Evolutionary conservation across 495 filamentous ascomycete species (phyloP).

Genomic region (Mytilinidion resinicola): DNA sequence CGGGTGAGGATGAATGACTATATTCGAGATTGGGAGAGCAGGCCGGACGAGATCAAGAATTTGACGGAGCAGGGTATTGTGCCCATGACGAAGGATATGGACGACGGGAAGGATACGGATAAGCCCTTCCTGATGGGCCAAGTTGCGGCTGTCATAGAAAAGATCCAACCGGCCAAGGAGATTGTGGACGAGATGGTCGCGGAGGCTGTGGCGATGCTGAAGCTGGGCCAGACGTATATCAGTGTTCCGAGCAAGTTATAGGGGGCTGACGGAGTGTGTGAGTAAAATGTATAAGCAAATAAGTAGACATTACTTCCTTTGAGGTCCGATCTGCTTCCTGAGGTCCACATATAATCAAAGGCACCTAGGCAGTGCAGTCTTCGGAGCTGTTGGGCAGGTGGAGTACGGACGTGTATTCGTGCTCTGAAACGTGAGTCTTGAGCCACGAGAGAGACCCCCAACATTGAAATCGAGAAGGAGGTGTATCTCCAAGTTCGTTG

Average conservation of each 20-base stretch:
- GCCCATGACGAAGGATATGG: constrained; percentile 72
- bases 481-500: no score
- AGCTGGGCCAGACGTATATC: constrained; percentile 46
- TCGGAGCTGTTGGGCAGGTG: no score
- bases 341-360: no score
- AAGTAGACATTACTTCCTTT: background rate
- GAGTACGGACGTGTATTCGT: no score
- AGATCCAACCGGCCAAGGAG: constrained; percentile 69
- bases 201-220: constrained; percentile 66
- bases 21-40: constrained; percentile 66
- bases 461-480: no score
- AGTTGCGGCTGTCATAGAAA: constrained; percentile 67
- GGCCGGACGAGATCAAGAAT: constrained; percentile 62
- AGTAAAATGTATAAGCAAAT: background rate
- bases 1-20: constrained; percentile 77
- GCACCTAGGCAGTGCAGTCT: no score
- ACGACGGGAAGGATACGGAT: constrained; percentile 69
- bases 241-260: constrained; percentile 24
- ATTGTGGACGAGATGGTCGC: constrained; percentile 85
- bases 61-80: constrained; percentile 69
- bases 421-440: no score
- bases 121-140: constrained; percentile 90
- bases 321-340: no score
- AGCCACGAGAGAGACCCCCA: no score
- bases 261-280: background rate